Conservation (phyloP, 2,329 filamentous ascomycete genomes). For the Claviceps capensis region DNA sequence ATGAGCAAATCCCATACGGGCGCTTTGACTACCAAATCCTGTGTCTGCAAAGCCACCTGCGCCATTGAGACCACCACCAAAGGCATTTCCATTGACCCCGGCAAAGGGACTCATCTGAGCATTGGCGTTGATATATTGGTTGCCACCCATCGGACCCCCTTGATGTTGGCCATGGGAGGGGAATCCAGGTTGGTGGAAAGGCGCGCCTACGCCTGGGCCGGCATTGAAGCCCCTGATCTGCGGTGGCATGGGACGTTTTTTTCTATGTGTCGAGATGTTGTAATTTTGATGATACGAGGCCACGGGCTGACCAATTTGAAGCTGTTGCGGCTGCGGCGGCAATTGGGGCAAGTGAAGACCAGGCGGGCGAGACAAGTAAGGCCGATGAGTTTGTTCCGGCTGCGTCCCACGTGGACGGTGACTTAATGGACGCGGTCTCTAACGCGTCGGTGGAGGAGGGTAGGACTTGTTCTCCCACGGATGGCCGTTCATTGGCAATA, state of each 20-base stretch:
- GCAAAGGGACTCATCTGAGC: conserved; percentile 55
- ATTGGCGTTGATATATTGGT: conserved; percentile 61
- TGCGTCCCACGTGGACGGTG: background rate
- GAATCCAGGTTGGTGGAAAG: conserved; percentile 35
- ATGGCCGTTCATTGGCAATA: conserved; percentile 10
- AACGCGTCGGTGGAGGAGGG: conserved; percentile 15
- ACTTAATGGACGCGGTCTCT: conserved; percentile 10
- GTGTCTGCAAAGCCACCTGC: conserved; percentile 46
- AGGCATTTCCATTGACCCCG: conserved; percentile 35
- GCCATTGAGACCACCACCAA: conserved; percentile 44
- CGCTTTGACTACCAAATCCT: conserved; percentile 74
- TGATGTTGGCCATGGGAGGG: conserved; percentile 38
- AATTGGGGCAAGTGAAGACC: background rate
- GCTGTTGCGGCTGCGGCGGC: background rate
- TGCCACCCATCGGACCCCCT: conserved; percentile 42
- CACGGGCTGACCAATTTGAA: background rate
- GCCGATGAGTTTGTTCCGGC: background rate
- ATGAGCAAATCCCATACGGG: conserved; percentile 75
- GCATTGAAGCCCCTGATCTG: conserved; percentile 25
- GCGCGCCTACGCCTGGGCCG: conserved; percentile 23
- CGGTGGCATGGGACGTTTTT: conserved; percentile 19
- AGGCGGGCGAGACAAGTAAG: background rate
- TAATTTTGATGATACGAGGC: background rate
- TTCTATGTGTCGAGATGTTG: background rate
- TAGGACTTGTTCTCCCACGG: conserved; percentile 7